Conservation (phyloP, 2,329 filamentous ascomycete species). For the Stagonosporopsis rhizophila region DNA sequence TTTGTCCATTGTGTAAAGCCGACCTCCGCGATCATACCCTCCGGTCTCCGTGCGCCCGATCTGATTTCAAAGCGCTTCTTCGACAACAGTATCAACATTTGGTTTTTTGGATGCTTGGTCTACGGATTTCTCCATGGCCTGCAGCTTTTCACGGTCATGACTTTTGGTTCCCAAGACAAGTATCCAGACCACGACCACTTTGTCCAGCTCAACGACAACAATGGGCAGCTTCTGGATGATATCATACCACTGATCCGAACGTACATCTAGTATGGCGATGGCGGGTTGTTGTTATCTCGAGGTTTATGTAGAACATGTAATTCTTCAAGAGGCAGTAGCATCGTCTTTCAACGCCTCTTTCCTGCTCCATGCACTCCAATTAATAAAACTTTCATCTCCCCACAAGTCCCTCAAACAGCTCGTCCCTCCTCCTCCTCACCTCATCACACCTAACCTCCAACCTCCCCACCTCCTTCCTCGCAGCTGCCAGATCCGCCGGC, state of each 20-base stretch:
- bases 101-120: constrained; percentile 44
- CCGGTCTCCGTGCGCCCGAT: neutral
- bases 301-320: neutral
- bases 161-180: constrained; percentile 20
- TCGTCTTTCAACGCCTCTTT: neutral
- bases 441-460: constrained; percentile 69
- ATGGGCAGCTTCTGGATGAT: constrained; percentile 36
- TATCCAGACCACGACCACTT: constrained; percentile 37
- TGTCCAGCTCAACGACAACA: constrained; percentile 31
- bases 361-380: neutral
- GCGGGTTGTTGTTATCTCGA: neutral
- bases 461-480: constrained; percentile 72
- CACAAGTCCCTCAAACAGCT: constrained; percentile 76
- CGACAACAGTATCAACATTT: constrained; percentile 44
- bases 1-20: neutral
- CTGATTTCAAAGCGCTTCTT: constrained; percentile 18
- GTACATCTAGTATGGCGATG: neutral
- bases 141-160: constrained; percentile 28
- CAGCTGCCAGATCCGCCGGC: constrained; percentile 73
- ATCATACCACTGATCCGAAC: constrained; percentile 17
- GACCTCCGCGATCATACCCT: neutral
- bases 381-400: constrained; percentile 46
- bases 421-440: constrained; percentile 70
- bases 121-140: constrained; percentile 42
- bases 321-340: neutral